Conservation (phyloP, 2,329 filamentous ascomycete species). For the Colletotrichum horii region DNA sequence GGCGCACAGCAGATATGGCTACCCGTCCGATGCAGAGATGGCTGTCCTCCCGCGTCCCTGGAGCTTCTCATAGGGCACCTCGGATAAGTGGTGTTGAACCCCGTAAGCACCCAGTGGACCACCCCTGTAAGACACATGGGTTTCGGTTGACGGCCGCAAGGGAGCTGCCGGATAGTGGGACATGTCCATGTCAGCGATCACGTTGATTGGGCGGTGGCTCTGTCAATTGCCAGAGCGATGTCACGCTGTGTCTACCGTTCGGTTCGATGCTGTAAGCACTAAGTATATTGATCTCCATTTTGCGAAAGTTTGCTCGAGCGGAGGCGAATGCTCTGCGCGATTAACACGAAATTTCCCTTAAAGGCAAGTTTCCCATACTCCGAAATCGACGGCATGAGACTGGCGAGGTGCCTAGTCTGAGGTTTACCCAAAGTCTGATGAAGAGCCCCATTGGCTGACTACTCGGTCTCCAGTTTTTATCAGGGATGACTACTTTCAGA, state of each 20-base stretch:
- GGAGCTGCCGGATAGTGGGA: background rate
- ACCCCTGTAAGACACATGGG: background rate
- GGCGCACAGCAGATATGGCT: background rate
- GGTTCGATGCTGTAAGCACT: background rate
- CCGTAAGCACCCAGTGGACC: background rate
- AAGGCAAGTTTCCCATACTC: background rate
- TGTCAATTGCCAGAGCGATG: background rate
- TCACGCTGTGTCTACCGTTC: background rate
- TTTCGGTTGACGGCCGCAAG: background rate
- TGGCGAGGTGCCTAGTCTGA: background rate
- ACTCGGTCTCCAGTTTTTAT: background rate
- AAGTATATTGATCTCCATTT: background rate
- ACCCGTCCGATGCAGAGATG: background rate
- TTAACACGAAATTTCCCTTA: background rate
- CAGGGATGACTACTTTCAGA: background rate
- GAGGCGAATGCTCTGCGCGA: background rate
- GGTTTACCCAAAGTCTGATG: background rate
- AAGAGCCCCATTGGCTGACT: background rate
- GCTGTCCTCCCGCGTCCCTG: background rate
- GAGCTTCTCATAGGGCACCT: background rate
- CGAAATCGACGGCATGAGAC: background rate
- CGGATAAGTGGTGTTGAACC: background rate
- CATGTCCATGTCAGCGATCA: background rate
- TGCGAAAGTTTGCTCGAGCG: background rate
- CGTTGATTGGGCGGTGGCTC: background rate